A percentile compares a stretch with the other conserved stretches of the same genome.
phyloP scores from a whole-genome alignment of 192 early-diverging fungal species.

The Geranomyces variabilis region DNA sequence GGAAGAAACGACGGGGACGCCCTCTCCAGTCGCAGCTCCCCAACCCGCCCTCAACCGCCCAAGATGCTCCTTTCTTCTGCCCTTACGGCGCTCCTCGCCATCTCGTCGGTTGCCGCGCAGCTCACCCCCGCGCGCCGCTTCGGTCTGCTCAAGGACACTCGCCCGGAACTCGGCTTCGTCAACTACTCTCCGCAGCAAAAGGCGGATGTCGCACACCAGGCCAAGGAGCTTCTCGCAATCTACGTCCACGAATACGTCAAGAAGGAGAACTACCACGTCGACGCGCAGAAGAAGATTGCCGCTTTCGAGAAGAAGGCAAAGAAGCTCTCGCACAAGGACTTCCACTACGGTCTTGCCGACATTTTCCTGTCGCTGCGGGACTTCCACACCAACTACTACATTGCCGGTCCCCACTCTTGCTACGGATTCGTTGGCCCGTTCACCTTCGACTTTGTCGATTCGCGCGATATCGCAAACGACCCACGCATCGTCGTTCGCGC shows the following conservation, averaged over 20 bases:
- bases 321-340: conserved; percentile 23
- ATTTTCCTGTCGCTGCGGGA: conserved; percentile 34
- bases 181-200: conserved; percentile 21
- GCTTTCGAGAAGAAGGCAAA: conserved; percentile 21
- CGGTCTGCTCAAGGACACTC: background rate
- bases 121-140: background rate
- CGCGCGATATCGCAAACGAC: background rate
- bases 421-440: conserved; percentile 7
- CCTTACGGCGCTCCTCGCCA: background rate
- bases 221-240: conserved; percentile 1
- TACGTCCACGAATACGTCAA: conserved; percentile 14
- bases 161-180: conserved; percentile 8
- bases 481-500: conserved; percentile 8
- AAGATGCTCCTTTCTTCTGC: conserved; percentile 8
- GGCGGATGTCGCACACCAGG: conserved; percentile 11
- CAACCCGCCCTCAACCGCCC: background rate
- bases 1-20: no score
- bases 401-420: conserved; percentile 23
- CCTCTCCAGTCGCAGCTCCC: background rate
- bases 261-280: conserved; percentile 20
- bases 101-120: background rate
- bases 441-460: conserved; percentile 18
- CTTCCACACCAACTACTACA: conserved; percentile 36
- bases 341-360: conserved; percentile 24
- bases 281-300: conserved; percentile 24